phyloP scores from a whole-genome alignment of 2,329 filamentous ascomycete genomes.

The Diatrype stigma region DNA sequence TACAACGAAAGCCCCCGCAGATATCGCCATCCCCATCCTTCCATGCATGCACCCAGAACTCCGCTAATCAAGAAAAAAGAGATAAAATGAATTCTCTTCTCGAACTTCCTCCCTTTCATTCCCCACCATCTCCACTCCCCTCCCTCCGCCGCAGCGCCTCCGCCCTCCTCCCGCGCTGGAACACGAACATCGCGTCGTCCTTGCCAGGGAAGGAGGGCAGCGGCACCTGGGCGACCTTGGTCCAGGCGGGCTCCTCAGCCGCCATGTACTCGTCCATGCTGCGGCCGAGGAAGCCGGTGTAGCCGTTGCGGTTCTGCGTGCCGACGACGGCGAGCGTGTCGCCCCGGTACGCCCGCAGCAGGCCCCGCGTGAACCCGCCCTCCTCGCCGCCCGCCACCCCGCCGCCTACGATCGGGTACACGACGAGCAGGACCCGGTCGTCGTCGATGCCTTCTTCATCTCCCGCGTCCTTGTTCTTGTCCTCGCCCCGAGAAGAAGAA shows the following conservation, averaged over 20 bases:
- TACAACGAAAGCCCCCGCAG: too few species aligned
- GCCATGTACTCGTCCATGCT: constrained; percentile 65
- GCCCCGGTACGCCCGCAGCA: constrained; percentile 58
- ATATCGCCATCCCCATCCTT: too few species aligned
- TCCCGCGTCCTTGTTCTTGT: too few species aligned
- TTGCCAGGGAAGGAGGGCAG: constrained; percentile 73
- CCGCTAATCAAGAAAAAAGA: too few species aligned
- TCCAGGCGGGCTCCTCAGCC: constrained; percentile 52
- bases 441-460: constrained; percentile 38
- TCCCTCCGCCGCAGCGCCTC: constrained; percentile 5
- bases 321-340: constrained; percentile 67
- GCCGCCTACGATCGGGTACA: constrained; percentile 67
- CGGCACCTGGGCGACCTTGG: constrained; percentile 58
- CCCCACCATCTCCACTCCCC: neutral
- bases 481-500: too few species aligned
- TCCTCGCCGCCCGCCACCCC: constrained; percentile 61
- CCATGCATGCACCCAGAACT: too few species aligned
- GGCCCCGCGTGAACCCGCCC: constrained; percentile 58
- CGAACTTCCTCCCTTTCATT: neutral
- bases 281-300: constrained; percentile 62
- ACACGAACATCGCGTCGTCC: constrained; percentile 71
- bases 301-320: constrained; percentile 71
- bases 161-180: constrained; percentile 44
- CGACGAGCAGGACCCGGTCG: constrained; percentile 60
- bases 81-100: neutral